Percentiles rank a stretch among this genome's conserved stretches.
phyloP scores from a whole-genome alignment of 257 asterid genomes.

The Nicotiana otophora region DNA sequence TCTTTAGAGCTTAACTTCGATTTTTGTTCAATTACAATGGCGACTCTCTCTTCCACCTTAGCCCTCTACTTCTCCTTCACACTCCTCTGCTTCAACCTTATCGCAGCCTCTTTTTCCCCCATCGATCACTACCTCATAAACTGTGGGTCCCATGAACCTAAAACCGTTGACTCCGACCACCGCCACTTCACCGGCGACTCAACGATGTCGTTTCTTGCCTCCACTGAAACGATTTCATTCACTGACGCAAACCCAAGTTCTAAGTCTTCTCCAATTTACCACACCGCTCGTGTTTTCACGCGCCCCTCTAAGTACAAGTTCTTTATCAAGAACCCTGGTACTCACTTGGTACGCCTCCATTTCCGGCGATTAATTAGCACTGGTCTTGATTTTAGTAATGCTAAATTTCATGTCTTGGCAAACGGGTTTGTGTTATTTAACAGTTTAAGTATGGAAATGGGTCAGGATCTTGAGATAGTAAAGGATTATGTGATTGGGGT shows the following conservation, averaged over 20 bases:
- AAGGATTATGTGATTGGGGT: conserved; percentile 68
- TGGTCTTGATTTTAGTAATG: conserved; percentile 17
- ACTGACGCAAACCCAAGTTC: conserved; percentile 18
- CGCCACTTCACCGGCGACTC: conserved; percentile 60
- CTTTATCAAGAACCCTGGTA: conserved; percentile 43
- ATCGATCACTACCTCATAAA: conserved; percentile 56
- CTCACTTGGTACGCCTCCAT: conserved; percentile 81
- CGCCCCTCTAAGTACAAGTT: conserved; percentile 58
- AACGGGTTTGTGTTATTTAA: conserved; percentile 58
- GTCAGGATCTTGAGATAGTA: conserved; percentile 21
- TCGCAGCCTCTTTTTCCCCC: conserved; percentile 47
- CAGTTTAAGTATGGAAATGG: conserved; percentile 35
- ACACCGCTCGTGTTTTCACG: conserved; percentile 60
- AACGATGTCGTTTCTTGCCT: conserved; percentile 24
- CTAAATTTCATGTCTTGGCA: conserved; percentile 75
- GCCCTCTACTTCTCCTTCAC: conserved; percentile 13
- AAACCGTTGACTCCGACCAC: conserved; percentile 46
- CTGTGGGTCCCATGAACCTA: conserved; percentile 51
- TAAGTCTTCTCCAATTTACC: conserved; percentile 48
- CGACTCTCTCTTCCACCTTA: conserved; percentile 7
- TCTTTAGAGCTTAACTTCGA: neutral
- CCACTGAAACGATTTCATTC: conserved; percentile 32
- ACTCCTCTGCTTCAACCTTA: conserved; percentile 28
- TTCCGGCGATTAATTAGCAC: conserved; percentile 29
- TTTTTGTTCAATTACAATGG: conserved; percentile 31